phyloP scores from a whole-genome alignment of 1,139 yeast species.

The Geotrichum europaeum region DNA sequence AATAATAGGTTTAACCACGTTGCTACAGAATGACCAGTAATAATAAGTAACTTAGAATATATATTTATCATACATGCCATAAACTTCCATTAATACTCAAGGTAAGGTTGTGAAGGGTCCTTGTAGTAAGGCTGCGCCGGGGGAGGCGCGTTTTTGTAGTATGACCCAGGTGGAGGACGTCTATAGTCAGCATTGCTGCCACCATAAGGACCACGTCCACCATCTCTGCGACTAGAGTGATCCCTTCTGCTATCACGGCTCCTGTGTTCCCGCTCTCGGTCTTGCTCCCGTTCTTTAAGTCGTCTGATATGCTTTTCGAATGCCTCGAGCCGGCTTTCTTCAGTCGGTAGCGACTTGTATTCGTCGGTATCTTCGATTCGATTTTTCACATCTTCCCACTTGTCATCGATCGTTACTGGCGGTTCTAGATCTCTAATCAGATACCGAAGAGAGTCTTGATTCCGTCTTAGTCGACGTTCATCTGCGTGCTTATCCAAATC shows the following conservation, averaged over 20 bases:
- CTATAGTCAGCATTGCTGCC: neutral
- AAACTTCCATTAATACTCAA: slow-evolving; percentile 24
- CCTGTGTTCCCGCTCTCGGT: slow-evolving; percentile 22
- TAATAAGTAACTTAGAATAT: neutral
- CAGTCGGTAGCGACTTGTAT: slow-evolving; percentile 35
- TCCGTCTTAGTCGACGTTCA: slow-evolving; percentile 35
- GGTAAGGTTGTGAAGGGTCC: slow-evolving; percentile 27
- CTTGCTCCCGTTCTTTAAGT: slow-evolving; percentile 27
- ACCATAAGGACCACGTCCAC: slow-evolving; percentile 1
- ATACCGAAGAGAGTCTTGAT: slow-evolving; percentile 37
- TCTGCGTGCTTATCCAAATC: slow-evolving; percentile 34
- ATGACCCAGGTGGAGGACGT: slow-evolving; percentile 10
- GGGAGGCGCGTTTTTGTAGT: slow-evolving; percentile 18
- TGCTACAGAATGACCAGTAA: slow-evolving; percentile 32
- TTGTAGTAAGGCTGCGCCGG: slow-evolving; percentile 14
- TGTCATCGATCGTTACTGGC: slow-evolving; percentile 28
- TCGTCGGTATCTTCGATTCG: slow-evolving; percentile 34
- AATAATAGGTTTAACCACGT: slow-evolving; percentile 47
- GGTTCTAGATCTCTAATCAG: slow-evolving; percentile 36
- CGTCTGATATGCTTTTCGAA: slow-evolving; percentile 34
- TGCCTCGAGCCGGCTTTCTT: slow-evolving; percentile 31
- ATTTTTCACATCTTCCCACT: slow-evolving; percentile 38
- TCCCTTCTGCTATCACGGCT: slow-evolving; percentile 15
- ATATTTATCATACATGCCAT: neutral
- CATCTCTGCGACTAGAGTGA: slow-evolving; percentile 7